These are phyloP conservation scores for Ogataea ramenticola DNA, from an alignment of 805 yeast genomes.

Conservation along the genomic window DNA sequence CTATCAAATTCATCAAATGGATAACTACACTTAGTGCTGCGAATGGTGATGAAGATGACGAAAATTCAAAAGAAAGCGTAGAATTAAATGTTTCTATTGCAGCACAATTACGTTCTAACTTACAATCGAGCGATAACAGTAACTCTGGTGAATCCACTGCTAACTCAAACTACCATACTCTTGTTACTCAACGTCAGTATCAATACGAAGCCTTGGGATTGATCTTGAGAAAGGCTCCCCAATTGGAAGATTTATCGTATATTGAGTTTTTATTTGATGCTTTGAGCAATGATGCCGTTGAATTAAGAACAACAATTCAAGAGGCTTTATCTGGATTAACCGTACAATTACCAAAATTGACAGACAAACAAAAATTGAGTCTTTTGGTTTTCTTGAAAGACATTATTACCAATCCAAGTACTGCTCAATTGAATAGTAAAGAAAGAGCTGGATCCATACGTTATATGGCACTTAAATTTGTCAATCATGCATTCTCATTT, in stretches of 20 bases:
- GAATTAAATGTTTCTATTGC: slow-evolving; percentile 39
- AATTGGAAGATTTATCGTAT: slow-evolving; percentile 40
- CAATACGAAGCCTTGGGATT: slow-evolving; percentile 79
- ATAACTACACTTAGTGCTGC: slow-evolving; percentile 27
- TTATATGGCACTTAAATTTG: slow-evolving; percentile 57
- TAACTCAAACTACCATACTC: slow-evolving; percentile 13
- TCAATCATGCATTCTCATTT: slow-evolving; percentile 60
- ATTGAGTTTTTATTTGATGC: slow-evolving; percentile 67
- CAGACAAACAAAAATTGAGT: slow-evolving; percentile 29
- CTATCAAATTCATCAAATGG: slow-evolving; percentile 62
- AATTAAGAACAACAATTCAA: slow-evolving; percentile 61
- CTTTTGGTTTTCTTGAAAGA: slow-evolving; percentile 29
- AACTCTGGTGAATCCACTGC: slow-evolving; percentile 2
- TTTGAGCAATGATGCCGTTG: slow-evolving; percentile 54
- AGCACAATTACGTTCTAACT: slow-evolving; percentile 41
- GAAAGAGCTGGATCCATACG: slow-evolving; percentile 42
- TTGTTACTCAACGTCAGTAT: slow-evolving; percentile 42
- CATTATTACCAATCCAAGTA: slow-evolving; percentile 1
- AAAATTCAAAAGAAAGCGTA: slow-evolving; percentile 3
- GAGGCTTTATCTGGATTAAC: slow-evolving; percentile 60
- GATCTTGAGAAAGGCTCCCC: slow-evolving; percentile 41
- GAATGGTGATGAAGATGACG: slow-evolving; percentile 4
- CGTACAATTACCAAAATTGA: slow-evolving; percentile 35
- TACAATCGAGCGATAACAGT: slow-evolving; percentile 21
- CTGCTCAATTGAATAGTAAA: slow-evolving; percentile 2